Percentiles rank a stretch among this genome's conserved stretches.
These are phyloP conservation scores for Colletotrichum camelliae DNA, from an alignment of 2,329 filamentous ascomycete genomes.

Conservation along the genomic window DNA sequence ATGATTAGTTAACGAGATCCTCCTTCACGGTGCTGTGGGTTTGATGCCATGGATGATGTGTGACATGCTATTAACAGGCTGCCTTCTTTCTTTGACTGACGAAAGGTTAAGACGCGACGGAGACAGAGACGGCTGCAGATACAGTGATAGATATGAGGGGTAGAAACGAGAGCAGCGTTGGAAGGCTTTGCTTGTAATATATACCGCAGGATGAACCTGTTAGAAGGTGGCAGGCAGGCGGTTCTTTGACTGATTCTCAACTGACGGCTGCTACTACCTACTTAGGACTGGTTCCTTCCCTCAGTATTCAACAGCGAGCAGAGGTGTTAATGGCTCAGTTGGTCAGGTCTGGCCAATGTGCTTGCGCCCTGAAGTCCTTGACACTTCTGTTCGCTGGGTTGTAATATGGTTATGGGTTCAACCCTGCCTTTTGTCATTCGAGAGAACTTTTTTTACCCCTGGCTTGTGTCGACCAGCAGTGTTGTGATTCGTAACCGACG, in stretches of 20 bases:
- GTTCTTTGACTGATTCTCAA: rapidly evolving
- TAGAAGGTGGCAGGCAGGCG: neutral
- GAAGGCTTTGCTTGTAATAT: neutral
- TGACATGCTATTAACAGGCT: rapidly evolving
- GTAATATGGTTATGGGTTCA: neutral
- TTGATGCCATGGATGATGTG: neutral
- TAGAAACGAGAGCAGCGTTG: neutral
- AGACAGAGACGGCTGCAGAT: neutral
- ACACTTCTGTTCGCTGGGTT: neutral
- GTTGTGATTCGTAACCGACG: neutral
- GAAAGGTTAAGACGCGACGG: rapidly evolving
- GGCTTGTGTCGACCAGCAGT: neutral
- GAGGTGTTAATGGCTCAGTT: neutral
- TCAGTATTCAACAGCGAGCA: neutral
- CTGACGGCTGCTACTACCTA: neutral
- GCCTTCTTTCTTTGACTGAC: rapidly evolving
- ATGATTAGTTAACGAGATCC: neutral
- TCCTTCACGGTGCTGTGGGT: neutral
- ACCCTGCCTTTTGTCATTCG: neutral
- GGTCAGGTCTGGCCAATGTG: neutral
- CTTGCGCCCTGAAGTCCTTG: neutral
- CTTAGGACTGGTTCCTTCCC: rapidly evolving
- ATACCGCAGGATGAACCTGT: neutral
- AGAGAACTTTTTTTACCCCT: neutral
- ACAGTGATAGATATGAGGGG: neutral